These are phyloP conservation scores for Sorghum bicolor DNA, from an alignment of 176 grass and related monocot species.

Conservation along the genomic window Sorghum_bicolor_NCBIv3 NC_012873.2:54275001-54275500, in stretches of 20 bases:
- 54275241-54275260: neutral
- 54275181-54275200: neutral
- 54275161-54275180: neutral
- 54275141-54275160: neutral
- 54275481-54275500: conserved; percentile 91
- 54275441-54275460: neutral
- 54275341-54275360: conserved; percentile 80
- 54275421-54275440: neutral
- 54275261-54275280: neutral
- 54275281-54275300: neutral
- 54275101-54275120: neutral
- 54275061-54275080: neutral
- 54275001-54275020: conserved; percentile 91
- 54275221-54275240: neutral
- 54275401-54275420: conserved; percentile 34
- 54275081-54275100: neutral
- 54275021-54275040: conserved; percentile 83
- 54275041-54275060: conserved; percentile 2
- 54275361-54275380: conserved; percentile 73
- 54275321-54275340: conserved; percentile 95
- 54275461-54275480: conserved; percentile 13
- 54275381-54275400: conserved; percentile 79
- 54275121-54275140: neutral
- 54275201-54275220: neutral
- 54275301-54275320: conserved; percentile 41